These are phyloP conservation scores for Fusarium torreyae DNA, from an alignment of 2,329 filamentous ascomycete genomes.

Conservation along the genomic window DNA sequence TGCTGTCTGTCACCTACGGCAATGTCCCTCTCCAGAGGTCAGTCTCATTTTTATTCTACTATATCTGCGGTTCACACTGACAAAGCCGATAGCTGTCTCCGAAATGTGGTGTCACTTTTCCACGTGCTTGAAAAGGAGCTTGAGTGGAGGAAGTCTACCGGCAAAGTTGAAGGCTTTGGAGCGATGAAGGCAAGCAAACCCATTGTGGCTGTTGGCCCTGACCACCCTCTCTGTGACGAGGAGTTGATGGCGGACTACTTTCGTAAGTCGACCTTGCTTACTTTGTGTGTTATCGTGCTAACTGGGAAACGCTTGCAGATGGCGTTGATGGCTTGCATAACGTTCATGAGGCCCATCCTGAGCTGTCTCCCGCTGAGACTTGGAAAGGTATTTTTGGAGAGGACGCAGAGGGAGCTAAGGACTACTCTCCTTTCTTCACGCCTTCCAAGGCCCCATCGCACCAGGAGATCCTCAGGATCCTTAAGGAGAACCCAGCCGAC, in stretches of 20 bases:
- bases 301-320: conserved; percentile 65
- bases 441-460: conserved; percentile 82
- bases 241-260: conserved; percentile 88
- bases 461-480: conserved; percentile 89
- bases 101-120: conserved; percentile 92
- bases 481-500: conserved; percentile 84
- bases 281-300: conserved; percentile 5
- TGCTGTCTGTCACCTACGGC: conserved; percentile 93
- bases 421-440: conserved; percentile 76
- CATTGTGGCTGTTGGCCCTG: conserved; percentile 87
- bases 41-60: conserved; percentile 31
- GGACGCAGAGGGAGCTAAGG: conserved; percentile 57
- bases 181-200: conserved; percentile 81
- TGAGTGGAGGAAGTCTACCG: conserved; percentile 81
- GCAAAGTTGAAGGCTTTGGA: conserved; percentile 79
- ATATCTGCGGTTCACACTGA: conserved; percentile 5
- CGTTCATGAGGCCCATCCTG: conserved; percentile 81
- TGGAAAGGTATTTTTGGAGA: conserved; percentile 77
- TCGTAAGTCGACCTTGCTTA: conserved; percentile 70
- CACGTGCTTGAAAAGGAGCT: conserved; percentile 92
- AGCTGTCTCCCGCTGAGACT: conserved; percentile 80
- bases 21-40: conserved; percentile 91
- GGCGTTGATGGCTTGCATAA: conserved; percentile 83
- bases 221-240: conserved; percentile 88
- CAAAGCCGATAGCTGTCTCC: conserved; percentile 74